These are phyloP conservation scores for Fusarium metavorans DNA, from an alignment of 2,329 filamentous ascomycete species.

Conservation along the genomic window DNA sequence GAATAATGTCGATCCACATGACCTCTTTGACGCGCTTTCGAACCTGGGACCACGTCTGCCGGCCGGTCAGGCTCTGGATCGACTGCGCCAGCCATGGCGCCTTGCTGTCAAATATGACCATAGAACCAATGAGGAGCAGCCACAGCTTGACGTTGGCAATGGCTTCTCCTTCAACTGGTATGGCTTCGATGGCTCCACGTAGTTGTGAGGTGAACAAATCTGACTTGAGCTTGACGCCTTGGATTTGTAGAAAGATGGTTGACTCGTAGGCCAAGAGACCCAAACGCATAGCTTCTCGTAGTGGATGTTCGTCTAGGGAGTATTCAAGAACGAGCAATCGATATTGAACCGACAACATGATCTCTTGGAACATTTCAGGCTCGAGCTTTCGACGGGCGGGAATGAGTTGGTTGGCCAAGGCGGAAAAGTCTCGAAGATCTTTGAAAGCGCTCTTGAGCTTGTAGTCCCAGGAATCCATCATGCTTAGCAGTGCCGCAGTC, in stretches of 20 bases:
- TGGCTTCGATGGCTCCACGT: slow-evolving; percentile 17
- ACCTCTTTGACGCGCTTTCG: slow-evolving; percentile 29
- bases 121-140: slow-evolving; percentile 42
- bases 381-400: slow-evolving; percentile 39
- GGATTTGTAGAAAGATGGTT: slow-evolving; percentile 43
- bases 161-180: not conserved
- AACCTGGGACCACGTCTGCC: slow-evolving; percentile 39
- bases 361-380: slow-evolving; percentile 45
- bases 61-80: slow-evolving; percentile 21
- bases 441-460: slow-evolving; percentile 43
- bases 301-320: not conserved
- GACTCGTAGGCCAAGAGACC: slow-evolving; percentile 48
- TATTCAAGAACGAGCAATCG: slow-evolving; percentile 44
- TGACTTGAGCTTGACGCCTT: slow-evolving; percentile 33
- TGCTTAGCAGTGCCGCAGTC: slow-evolving; percentile 2
- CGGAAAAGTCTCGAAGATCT: slow-evolving; percentile 48
- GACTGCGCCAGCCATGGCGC: slow-evolving; percentile 42
- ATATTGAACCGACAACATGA: slow-evolving; percentile 48
- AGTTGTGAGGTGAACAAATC: slow-evolving; percentile 23
- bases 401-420: slow-evolving; percentile 39
- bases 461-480: slow-evolving; percentile 35
- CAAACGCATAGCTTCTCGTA: slow-evolving; percentile 41
- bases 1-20: slow-evolving; percentile 45
- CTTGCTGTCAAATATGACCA: slow-evolving; percentile 33
- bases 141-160: slow-evolving; percentile 42